phyloP scores from a whole-genome alignment of 345 rosid genomes.

The Arabidopsis thaliana region TAIR10.1 NC_003076.8:23161501-23162000 shows the following conservation, averaged over 20 bases:
- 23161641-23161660: constrained; percentile 90
- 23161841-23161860: constrained; percentile 1
- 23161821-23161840: neutral
- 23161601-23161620: constrained; percentile 80
- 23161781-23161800: constrained; percentile 41
- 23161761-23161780: constrained; percentile 28
- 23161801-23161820: constrained; percentile 21
- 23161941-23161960: too few species aligned
- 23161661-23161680: constrained; percentile 66
- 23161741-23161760: neutral
- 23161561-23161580: constrained; percentile 75
- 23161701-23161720: neutral
- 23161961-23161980: neutral
- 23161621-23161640: constrained; percentile 73
- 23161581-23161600: constrained; percentile 85
- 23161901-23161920: constrained; percentile 2
- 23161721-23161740: neutral
- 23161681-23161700: constrained; percentile 46
- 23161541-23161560: constrained; percentile 75
- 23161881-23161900: neutral
- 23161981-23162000: too few species aligned
- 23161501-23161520: constrained; percentile 93
- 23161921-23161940: neutral
- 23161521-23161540: constrained; percentile 83
- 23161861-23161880: neutral